A percentile compares a stretch with the other conserved stretches of the same genome.
Evolutionary conservation across 2,329 filamentous ascomycete species (phyloP).

Genomic region (Apiospora pterosperma): DNA sequence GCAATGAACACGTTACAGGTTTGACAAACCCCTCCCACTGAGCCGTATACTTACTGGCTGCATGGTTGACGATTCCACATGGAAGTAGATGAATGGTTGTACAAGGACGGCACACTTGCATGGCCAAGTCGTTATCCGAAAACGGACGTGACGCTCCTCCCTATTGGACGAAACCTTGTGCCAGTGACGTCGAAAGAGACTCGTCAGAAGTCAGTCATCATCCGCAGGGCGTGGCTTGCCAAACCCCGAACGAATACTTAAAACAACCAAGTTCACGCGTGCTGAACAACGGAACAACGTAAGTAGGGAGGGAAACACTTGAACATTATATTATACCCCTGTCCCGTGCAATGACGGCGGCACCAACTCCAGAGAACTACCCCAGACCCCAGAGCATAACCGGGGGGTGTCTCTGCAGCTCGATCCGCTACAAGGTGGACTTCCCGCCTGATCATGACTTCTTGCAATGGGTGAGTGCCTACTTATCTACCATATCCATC

Average conservation of each 20-base stretch:
- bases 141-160: neutral
- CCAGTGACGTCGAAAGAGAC: neutral
- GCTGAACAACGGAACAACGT: neutral
- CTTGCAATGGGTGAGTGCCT: slow-evolving; percentile 15
- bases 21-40: too few species aligned
- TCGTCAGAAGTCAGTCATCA: neutral
- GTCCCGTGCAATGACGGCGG: slow-evolving; percentile 7
- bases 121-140: neutral
- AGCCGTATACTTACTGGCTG: too few species aligned
- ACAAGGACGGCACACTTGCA: too few species aligned
- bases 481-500: too few species aligned
- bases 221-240: neutral
- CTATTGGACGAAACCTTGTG: neutral
- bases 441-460: slow-evolving; percentile 46
- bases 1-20: too few species aligned
- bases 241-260: neutral
- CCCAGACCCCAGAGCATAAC: slow-evolving; percentile 35
- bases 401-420: slow-evolving; percentile 50
- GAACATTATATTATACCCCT: neutral
- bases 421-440: slow-evolving; percentile 44
- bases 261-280: neutral
- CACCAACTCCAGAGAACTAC: slow-evolving; percentile 16
- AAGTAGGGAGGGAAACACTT: neutral
- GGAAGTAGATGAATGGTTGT: too few species aligned
- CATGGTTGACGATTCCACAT: too few species aligned